phyloP scores from a whole-genome alignment of 129 eudicot species.

The Tagetes patula region DNA sequence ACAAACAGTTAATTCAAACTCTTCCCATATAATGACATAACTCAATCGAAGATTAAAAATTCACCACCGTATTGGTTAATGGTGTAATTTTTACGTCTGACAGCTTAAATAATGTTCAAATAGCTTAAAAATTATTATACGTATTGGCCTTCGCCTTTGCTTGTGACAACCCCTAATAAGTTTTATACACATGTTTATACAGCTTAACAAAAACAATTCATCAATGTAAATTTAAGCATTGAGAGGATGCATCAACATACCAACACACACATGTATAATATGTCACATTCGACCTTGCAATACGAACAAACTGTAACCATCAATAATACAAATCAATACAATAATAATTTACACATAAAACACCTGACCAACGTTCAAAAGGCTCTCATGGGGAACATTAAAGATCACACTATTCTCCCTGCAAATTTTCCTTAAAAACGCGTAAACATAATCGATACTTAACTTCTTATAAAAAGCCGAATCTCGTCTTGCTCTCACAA shows the following conservation, averaged over 20 bases:
- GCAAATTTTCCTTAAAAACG: constrained; percentile 89
- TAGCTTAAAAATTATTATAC: no score
- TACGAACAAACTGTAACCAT: constrained; percentile 16
- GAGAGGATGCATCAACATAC: neutral
- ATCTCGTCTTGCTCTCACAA: constrained; percentile 71
- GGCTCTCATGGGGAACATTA: constrained; percentile 93
- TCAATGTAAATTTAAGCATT: neutral
- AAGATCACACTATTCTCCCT: constrained; percentile 95
- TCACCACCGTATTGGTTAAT: no score
- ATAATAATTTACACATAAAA: constrained; percentile 63
- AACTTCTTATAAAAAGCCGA: constrained; percentile 58
- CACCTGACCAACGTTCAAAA: constrained; percentile 88
- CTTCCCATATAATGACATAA: no score
- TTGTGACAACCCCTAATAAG: neutral
- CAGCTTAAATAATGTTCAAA: no score
- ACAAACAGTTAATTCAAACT: no score
- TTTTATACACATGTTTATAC: neutral
- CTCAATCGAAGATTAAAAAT: no score
- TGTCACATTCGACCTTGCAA: neutral
- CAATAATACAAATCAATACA: neutral
- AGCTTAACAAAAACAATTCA: neutral
- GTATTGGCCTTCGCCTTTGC: neutral
- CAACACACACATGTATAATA: neutral
- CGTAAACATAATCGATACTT: constrained; percentile 79
- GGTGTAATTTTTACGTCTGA: no score